phyloP scores from a whole-genome alignment of 495 filamentous ascomycete genomes.

The Friedmanniomyces simplex region DNA sequence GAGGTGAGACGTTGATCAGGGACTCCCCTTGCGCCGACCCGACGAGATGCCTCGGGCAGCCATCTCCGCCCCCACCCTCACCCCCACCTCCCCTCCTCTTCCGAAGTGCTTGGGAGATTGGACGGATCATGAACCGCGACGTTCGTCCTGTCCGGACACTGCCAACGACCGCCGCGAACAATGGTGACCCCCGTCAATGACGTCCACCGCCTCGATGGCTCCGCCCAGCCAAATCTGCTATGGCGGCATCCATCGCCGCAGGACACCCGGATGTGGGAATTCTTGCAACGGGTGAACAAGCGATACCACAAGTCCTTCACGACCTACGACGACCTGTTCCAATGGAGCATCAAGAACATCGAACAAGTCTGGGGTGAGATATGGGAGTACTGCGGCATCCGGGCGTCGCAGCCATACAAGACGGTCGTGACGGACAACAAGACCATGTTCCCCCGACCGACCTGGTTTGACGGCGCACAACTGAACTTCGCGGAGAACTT shows the following conservation, averaged over 20 bases:
- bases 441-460: constrained; percentile 72
- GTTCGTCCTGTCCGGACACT: too few species aligned
- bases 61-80: too few species aligned
- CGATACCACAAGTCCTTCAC: constrained; percentile 53
- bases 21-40: too few species aligned
- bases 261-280: constrained; percentile 27
- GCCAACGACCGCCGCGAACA: background rate
- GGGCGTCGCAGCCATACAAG: constrained; percentile 51
- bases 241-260: constrained; percentile 42
- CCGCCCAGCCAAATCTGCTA: constrained; percentile 19
- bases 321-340: constrained; percentile 60
- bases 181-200: background rate
- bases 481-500: constrained; percentile 93
- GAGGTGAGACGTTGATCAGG: too few species aligned
- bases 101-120: too few species aligned
- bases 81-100: too few species aligned
- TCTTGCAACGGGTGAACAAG: constrained; percentile 51
- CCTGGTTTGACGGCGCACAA: constrained; percentile 66
- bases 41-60: too few species aligned
- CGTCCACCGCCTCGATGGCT: background rate
- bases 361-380: constrained; percentile 74
- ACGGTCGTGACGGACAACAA: constrained; percentile 52
- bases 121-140: too few species aligned
- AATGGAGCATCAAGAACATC: constrained; percentile 73
- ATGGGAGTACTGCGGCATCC: constrained; percentile 71